These are phyloP conservation scores for Geosmithia morbida DNA, from an alignment of 2,329 filamentous ascomycete genomes.

Conservation along the genomic window DNA sequence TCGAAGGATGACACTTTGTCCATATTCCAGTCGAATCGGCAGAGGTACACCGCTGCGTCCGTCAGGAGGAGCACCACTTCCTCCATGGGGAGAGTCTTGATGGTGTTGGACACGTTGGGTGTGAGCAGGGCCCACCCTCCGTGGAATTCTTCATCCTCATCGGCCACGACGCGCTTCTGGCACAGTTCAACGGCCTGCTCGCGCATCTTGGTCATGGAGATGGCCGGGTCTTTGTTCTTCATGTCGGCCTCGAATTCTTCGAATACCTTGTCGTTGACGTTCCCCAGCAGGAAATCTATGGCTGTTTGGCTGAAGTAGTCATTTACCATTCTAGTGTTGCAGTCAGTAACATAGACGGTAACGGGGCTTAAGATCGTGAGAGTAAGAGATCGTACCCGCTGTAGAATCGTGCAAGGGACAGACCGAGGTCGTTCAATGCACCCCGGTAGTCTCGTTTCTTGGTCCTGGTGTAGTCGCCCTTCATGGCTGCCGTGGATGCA, in stretches of 20 bases:
- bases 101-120: conserved; percentile 55
- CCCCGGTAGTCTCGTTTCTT: conserved; percentile 82
- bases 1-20: conserved; percentile 94
- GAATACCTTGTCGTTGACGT: conserved; percentile 72
- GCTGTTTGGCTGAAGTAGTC: conserved; percentile 94
- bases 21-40: conserved; percentile 84
- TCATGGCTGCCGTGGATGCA: conserved; percentile 86
- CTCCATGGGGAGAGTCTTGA: conserved; percentile 62
- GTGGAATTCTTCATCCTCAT: conserved; percentile 71
- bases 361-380: not conserved
- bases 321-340: conserved; percentile 67
- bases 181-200: conserved; percentile 84
- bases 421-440: conserved; percentile 76
- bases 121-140: conserved; percentile 82
- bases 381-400: conserved; percentile 35
- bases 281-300: conserved; percentile 87
- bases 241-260: conserved; percentile 90
- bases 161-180: conserved; percentile 71
- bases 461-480: conserved; percentile 91
- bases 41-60: conserved; percentile 72
- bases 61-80: conserved; percentile 83
- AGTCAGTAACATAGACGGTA: conserved; percentile 4
- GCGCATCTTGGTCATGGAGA: conserved; percentile 72
- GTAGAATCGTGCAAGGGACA: conserved; percentile 68
- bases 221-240: conserved; percentile 82